A percentile compares a stretch with the other conserved stretches of the same genome.
Conservation (phyloP, 345 rosid genomes). For the Populus nigra region DNA sequence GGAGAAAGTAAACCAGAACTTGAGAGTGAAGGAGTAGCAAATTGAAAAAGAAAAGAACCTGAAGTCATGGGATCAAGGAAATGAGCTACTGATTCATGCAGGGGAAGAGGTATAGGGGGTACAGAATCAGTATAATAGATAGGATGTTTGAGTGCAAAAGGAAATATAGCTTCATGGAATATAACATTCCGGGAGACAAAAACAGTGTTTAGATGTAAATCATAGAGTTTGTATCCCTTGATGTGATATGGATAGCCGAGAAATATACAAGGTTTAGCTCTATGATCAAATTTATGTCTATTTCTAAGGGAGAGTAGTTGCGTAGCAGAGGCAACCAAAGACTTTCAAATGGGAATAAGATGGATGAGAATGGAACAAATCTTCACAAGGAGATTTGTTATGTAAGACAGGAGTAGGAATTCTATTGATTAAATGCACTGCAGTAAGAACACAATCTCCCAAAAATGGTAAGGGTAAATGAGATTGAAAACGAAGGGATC, state of each 20-base stretch:
- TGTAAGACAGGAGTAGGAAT: accelerated
- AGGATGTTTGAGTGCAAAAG: too few species aligned
- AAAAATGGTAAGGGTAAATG: not conserved
- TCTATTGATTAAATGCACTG: accelerated
- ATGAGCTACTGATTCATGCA: too few species aligned
- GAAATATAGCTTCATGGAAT: not conserved
- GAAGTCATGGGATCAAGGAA: too few species aligned
- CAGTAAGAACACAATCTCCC: not conserved
- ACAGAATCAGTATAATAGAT: too few species aligned
- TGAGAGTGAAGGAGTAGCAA: accelerated
- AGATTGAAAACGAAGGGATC: not conserved
- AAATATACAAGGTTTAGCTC: not conserved
- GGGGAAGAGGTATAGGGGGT: too few species aligned
- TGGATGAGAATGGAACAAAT: not conserved
- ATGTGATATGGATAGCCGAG: not conserved
- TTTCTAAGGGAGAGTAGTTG: not conserved
- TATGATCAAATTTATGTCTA: not conserved
- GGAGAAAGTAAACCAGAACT: accelerated
- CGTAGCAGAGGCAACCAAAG: not conserved
- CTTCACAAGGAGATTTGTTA: not conserved
- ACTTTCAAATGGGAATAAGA: not conserved
- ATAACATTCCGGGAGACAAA: not conserved
- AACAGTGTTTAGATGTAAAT: not conserved
- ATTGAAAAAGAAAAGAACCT: too few species aligned
- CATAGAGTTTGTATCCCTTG: not conserved